phyloP scores from a whole-genome alignment of 2,329 filamentous ascomycete genomes.

The Arthrobotrys conoides region DNA sequence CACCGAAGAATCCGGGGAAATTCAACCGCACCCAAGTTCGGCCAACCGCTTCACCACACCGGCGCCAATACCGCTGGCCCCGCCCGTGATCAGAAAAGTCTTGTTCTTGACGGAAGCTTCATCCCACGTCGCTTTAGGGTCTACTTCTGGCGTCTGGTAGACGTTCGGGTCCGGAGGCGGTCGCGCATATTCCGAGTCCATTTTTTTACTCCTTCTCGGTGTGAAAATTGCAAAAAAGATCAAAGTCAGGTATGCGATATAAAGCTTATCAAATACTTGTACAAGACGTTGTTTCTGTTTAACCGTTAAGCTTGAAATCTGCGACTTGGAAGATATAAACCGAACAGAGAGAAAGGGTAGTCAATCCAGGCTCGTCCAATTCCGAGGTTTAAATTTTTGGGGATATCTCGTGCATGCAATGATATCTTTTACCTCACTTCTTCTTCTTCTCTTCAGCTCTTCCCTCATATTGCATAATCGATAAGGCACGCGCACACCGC shows the following conservation, averaged over 20 bases:
- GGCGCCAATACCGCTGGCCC: constrained; percentile 75
- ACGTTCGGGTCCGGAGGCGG: constrained; percentile 51
- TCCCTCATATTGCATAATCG: neutral
- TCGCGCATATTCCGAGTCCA: constrained; percentile 56
- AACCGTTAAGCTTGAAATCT: neutral
- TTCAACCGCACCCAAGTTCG: constrained; percentile 67
- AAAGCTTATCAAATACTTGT: neutral
- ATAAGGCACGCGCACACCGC: neutral
- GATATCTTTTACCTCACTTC: neutral
- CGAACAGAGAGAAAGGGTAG: neutral
- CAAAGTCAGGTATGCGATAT: neutral
- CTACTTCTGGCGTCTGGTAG: constrained; percentile 69
- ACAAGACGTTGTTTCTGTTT: neutral
- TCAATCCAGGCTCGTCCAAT: neutral
- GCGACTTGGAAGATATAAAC: neutral
- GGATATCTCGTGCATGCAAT: neutral
- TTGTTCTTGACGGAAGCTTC: constrained; percentile 70
- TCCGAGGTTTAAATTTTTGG: constrained; percentile 9
- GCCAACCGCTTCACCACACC: constrained; percentile 73
- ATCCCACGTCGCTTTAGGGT: constrained; percentile 69
- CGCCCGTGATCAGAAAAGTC: constrained; percentile 76
- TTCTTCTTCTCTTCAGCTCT: neutral
- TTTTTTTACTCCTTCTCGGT: constrained; percentile 8
- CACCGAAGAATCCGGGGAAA: constrained; percentile 10
- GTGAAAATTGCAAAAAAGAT: neutral